phyloP scores from a whole-genome alignment of 768 basidiomycete genomes.

The Lentinula detonsa region DNA sequence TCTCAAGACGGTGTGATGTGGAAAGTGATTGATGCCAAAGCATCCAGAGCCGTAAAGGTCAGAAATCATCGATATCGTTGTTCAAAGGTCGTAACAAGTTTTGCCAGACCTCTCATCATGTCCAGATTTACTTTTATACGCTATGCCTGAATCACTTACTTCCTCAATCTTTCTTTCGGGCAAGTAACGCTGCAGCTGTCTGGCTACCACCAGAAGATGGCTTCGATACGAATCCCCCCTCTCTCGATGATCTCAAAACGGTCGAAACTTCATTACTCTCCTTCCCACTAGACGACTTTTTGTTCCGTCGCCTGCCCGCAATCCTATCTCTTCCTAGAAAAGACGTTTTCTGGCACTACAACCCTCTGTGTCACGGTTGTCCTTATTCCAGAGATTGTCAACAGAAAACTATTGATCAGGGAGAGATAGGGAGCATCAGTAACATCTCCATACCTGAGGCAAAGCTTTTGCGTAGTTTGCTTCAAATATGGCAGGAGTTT shows the following conservation, averaged over 20 bases:
- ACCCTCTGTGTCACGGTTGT: constrained; percentile 41
- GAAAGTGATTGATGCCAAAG: constrained; percentile 48
- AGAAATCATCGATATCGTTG: neutral
- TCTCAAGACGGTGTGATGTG: constrained; percentile 26
- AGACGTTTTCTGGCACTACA: constrained; percentile 41
- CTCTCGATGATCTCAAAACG: constrained; percentile 31
- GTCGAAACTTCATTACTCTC: constrained; percentile 32
- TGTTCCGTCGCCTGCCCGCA: constrained; percentile 38
- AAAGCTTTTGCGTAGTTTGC: constrained; percentile 28
- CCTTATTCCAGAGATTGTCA: constrained; percentile 32
- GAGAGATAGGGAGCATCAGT: constrained; percentile 37
- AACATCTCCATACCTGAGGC: constrained; percentile 45
- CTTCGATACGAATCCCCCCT: constrained; percentile 23
- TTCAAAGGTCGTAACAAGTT: neutral
- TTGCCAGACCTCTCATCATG: constrained; percentile 40
- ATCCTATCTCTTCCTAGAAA: constrained; percentile 27
- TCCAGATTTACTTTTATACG: constrained; percentile 47
- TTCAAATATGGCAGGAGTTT: constrained; percentile 19
- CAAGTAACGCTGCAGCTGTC: constrained; percentile 31
- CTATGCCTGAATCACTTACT: constrained; percentile 36
- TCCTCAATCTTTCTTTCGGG: constrained; percentile 22
- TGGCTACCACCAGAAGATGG: constrained; percentile 41
- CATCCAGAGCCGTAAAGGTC: constrained; percentile 42
- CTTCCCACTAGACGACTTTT: constrained; percentile 32
- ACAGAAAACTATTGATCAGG: constrained; percentile 24